Percentiles rank a stretch among this genome's conserved stretches.
Evolutionary conservation across 2,329 filamentous ascomycete genomes (phyloP).

Genomic region (Graphilbum ipis-grandicollis): DNA sequence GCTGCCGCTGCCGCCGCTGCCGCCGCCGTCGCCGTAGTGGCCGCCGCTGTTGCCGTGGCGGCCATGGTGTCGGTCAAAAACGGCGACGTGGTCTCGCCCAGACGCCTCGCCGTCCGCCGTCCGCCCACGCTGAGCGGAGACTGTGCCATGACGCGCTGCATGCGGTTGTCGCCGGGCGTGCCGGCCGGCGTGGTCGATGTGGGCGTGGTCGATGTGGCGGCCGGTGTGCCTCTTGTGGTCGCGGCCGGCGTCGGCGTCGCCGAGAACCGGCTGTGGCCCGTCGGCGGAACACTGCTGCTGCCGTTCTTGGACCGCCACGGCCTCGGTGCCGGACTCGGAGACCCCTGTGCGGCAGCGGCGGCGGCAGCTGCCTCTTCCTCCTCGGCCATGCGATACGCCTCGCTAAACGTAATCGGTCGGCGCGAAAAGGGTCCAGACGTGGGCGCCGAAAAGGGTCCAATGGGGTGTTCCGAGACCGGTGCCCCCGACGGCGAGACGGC

Average conservation of each 20-base stretch:
- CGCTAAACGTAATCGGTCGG: slow-evolving; percentile 21
- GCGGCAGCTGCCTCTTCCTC: slow-evolving; percentile 18
- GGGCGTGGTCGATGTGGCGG: not conserved
- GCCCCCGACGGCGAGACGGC: too few species aligned
- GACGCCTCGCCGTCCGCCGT: slow-evolving; percentile 7
- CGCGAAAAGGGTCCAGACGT: too few species aligned
- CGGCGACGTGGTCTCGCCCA: slow-evolving; percentile 2
- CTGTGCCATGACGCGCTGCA: slow-evolving; percentile 10
- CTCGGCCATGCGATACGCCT: slow-evolving; percentile 22
- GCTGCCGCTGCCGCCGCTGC: not conserved
- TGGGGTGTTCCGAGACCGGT: too few species aligned
- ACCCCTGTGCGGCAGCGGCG: slow-evolving; percentile 15
- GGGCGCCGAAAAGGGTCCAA: too few species aligned
- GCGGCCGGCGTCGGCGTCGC: not conserved
- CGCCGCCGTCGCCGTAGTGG: slow-evolving; percentile 11
- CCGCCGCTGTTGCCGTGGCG: slow-evolving; percentile 4
- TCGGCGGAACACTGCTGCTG: slow-evolving; percentile 11
- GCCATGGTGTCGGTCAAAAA: slow-evolving; percentile 2
- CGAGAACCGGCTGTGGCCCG: not conserved
- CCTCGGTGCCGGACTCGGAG: slow-evolving; percentile 33
- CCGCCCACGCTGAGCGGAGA: slow-evolving; percentile 11
- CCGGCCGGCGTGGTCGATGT: not conserved
- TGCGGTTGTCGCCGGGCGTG: slow-evolving; percentile 7
- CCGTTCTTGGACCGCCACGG: slow-evolving; percentile 19
- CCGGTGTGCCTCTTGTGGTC: not conserved